Conservation (phyloP, 495 filamentous ascomycete species). For the Hypomontagnella submonticulosa region DNA sequence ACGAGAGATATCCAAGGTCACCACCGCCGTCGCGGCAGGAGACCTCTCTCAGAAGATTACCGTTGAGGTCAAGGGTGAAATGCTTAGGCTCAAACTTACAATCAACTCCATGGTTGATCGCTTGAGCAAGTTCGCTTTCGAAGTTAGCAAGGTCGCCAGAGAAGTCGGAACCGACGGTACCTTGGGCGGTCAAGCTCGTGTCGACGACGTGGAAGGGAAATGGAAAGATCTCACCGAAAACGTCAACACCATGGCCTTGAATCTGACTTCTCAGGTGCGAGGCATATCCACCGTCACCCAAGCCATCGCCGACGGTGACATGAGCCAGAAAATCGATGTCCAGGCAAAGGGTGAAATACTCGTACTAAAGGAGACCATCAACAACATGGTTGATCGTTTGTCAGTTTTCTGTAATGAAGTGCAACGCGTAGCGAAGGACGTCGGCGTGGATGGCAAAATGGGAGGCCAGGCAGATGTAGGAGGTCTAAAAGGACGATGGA, state of each 20-base stretch:
- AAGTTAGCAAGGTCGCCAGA: conserved; percentile 97
- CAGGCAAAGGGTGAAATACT: conserved; percentile 95
- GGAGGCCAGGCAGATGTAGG: conserved; percentile 96
- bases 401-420: conserved; percentile 98
- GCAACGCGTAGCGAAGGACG: conserved; percentile 94
- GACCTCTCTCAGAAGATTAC: conserved; percentile 96
- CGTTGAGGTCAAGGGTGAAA: conserved; percentile 96
- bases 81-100: conserved; percentile 92
- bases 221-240: conserved; percentile 99
- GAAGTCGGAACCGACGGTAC: conserved; percentile 99
- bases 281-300: conserved; percentile 97
- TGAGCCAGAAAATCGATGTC: conserved; percentile 96
- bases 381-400: conserved; percentile 97
- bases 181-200: conserved; percentile 93
- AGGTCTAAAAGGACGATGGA: conserved; percentile 94
- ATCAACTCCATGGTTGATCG: conserved; percentile 99
- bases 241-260: conserved; percentile 93
- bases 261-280: conserved; percentile 88
- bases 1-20: conserved; percentile 97
- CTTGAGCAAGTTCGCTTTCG: conserved; percentile 94
- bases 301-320: conserved; percentile 91
- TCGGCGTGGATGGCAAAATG: conserved; percentile 99
- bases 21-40: conserved; percentile 93
- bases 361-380: conserved; percentile 95
- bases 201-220: conserved; percentile 97